phyloP scores from a whole-genome alignment of 805 yeast genomes.

The Metschnikowia lunata region DNA sequence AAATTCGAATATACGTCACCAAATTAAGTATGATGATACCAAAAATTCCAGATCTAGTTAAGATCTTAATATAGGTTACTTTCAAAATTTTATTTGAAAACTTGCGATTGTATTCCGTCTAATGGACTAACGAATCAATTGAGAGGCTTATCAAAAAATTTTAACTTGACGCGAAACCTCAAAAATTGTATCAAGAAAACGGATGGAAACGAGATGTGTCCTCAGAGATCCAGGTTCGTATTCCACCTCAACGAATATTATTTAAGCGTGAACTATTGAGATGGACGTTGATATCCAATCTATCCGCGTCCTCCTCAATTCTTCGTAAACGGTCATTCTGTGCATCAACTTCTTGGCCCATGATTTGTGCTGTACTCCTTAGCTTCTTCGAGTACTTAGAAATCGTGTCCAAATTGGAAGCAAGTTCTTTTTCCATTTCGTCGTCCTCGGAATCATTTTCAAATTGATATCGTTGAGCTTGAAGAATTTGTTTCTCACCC shows the following conservation, averaged over 20 bases:
- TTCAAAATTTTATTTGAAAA: too few species aligned
- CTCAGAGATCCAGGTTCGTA: too few species aligned
- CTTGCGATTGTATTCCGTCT: too few species aligned
- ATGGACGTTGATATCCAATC: slow-evolving; percentile 78
- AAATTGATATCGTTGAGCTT: slow-evolving; percentile 69
- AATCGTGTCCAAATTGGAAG: slow-evolving; percentile 76
- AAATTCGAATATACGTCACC: too few species aligned
- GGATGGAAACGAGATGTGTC: too few species aligned
- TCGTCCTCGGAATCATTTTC: slow-evolving; percentile 93
- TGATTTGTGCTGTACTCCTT: slow-evolving; percentile 64
- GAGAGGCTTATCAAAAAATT: too few species aligned
- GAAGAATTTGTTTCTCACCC: slow-evolving; percentile 49
- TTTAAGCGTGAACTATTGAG: slow-evolving; percentile 67
- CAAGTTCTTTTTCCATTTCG: slow-evolving; percentile 84
- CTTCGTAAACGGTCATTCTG: slow-evolving; percentile 72
- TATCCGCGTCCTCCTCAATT: slow-evolving; percentile 81
- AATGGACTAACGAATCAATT: too few species aligned
- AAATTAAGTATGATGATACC: too few species aligned
- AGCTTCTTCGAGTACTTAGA: slow-evolving; percentile 63
- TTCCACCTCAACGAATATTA: slow-evolving; percentile 33
- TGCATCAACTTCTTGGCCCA: slow-evolving; percentile 70
- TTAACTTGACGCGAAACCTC: too few species aligned
- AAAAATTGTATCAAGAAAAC: too few species aligned
- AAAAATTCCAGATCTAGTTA: too few species aligned
- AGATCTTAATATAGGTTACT: too few species aligned